Base-by-base conservation (phyloP, 108 stramenopile species). In the Asterionellopsis glacialis region DNA sequence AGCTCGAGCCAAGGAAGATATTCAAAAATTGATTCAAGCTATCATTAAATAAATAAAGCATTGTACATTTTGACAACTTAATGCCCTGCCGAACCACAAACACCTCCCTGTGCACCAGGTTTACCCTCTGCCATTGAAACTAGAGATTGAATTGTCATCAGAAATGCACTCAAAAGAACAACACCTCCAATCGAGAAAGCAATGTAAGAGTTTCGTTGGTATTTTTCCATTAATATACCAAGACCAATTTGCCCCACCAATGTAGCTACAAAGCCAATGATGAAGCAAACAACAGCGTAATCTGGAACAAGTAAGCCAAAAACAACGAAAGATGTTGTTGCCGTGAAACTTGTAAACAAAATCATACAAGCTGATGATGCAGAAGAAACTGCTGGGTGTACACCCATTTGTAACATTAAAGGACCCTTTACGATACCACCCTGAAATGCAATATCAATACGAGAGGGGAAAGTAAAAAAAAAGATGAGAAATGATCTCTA, bases 361-460 rank as follows among this genome's bases (percentile, higher is more conserved):
- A 93, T 93, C 91, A 93, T 93, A 51, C 64, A 67, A 0, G 87
- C 85, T 15, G 73, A 74, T 2, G 84, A 76, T 11, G 87, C 88
- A 4, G 81, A 77, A 0, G 87, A 80, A 43, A 94, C 93, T n/a
- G 58, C 49, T 0, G 93, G 93, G 61, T 85, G 84, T n/a, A 87
- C 86, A 7, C 88, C 88, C 82, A 87, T 83, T 11, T 16, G 22
- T 60, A 60, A 75, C 90, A 94, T 90, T n/a, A 92, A 76, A 0
- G 93, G 93, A 9, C 90, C 91, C 68, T 93, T 93, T 18, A 95
- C 82, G 45, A 95, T 91, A 10, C 91, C 94, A 13, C 94, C 90
- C 0, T 90, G 82, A 45, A 28, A 33, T 5, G 2, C 5, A 5
- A 7, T 33, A 33, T 33, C 21, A 22, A 24, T 23, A 11, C 22